A percentile compares a stretch with the other conserved stretches of the same genome.
Conservation (phyloP, 163 green algal species). For the Volvox carteri region DNA sequence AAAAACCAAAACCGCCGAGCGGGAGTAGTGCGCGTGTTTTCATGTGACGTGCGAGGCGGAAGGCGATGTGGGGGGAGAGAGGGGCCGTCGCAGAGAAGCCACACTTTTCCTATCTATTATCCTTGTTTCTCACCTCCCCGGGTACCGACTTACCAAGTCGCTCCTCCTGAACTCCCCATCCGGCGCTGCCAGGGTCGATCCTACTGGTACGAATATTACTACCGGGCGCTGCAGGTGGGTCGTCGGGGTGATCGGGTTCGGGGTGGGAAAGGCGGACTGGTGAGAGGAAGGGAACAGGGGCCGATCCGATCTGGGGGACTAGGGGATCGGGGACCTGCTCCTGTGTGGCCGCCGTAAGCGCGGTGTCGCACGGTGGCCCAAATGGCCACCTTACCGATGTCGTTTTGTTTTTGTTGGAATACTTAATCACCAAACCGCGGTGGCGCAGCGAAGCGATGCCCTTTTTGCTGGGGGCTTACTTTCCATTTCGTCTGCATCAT, state of each 20-base stretch:
- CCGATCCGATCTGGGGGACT: background rate
- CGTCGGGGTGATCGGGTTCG: background rate
- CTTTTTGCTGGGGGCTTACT: no score
- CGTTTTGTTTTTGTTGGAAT: background rate
- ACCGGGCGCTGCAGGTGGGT: constrained; percentile 22
- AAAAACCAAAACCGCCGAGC: no score
- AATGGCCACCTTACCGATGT: no score
- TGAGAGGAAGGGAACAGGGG: background rate
- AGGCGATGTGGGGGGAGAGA: background rate
- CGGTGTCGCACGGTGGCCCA: no score
- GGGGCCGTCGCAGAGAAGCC: background rate
- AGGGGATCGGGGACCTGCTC: background rate
- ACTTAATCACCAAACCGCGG: no score
- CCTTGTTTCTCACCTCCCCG: background rate
- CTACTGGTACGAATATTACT: constrained; percentile 49
- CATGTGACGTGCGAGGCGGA: background rate
- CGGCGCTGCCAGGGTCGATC: constrained; percentile 14
- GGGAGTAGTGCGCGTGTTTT: no score
- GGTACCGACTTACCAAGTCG: background rate
- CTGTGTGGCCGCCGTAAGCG: no score
- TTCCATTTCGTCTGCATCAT: no score
- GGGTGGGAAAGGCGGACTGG: background rate
- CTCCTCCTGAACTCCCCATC: background rate
- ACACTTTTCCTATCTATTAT: background rate
- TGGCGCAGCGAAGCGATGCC: no score